phyloP scores from a whole-genome alignment of 2,329 filamentous ascomycete genomes.

The Talaromyces verruculosus region DNA sequence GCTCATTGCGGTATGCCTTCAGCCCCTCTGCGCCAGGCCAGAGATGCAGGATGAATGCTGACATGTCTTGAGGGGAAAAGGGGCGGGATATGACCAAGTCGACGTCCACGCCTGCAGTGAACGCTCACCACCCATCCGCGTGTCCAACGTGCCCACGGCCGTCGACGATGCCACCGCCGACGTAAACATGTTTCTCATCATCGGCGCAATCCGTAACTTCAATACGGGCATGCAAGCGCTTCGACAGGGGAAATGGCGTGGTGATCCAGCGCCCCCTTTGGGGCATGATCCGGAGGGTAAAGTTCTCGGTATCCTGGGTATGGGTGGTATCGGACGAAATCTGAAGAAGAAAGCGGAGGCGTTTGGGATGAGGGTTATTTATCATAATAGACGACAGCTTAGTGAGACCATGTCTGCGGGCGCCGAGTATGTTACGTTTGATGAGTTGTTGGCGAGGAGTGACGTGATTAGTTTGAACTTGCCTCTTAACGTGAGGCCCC shows the following conservation, averaged over 20 bases:
- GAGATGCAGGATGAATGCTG: background rate
- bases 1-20: constrained; percentile 40
- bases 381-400: constrained; percentile 69
- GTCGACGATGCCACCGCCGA: constrained; percentile 84
- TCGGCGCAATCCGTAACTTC: constrained; percentile 76
- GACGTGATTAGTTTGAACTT: constrained; percentile 80
- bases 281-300: constrained; percentile 80
- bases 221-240: constrained; percentile 65
- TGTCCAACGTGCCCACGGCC: constrained; percentile 79
- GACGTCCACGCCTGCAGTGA: constrained; percentile 70
- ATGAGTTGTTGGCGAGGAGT: constrained; percentile 66
- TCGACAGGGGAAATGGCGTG: constrained; percentile 67
- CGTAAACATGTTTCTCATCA: constrained; percentile 73
- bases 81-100: constrained; percentile 83
- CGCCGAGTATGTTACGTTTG: constrained; percentile 60
- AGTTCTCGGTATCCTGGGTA: constrained; percentile 75
- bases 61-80: constrained; percentile 38
- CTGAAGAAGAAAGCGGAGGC: constrained; percentile 70
- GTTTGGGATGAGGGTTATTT: constrained; percentile 74
- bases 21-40: background rate
- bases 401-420: constrained; percentile 50
- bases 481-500: constrained; percentile 70
- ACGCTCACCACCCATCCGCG: constrained; percentile 58
- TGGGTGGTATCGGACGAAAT: constrained; percentile 82
- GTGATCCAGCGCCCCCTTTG: constrained; percentile 53